Conservation (phyloP, 208 protist species). For the Leishmania amazonensis region DNA sequence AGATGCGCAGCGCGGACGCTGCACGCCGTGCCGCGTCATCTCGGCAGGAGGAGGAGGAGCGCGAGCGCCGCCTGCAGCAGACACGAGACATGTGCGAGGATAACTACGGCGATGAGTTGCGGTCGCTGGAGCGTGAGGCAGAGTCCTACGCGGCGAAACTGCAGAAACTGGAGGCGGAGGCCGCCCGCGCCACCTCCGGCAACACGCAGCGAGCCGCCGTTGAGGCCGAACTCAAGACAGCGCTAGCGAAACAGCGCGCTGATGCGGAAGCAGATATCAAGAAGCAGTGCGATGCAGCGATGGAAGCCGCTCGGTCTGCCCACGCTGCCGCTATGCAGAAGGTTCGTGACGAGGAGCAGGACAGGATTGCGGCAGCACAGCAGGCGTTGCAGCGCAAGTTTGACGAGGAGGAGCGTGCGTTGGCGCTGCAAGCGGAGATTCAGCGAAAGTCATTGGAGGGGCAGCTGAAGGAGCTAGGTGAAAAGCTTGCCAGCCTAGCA, state of each 20-base stretch:
- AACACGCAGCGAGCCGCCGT: constrained; percentile 30
- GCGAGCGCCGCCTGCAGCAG: constrained; percentile 28
- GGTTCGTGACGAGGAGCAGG: constrained; percentile 16
- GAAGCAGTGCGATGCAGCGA: constrained; percentile 12
- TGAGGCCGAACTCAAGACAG: constrained; percentile 24
- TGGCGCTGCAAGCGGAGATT: constrained; percentile 23
- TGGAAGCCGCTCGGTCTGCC: constrained; percentile 4
- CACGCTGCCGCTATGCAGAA: constrained; percentile 19
- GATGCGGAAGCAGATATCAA: constrained; percentile 15
- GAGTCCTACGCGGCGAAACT: constrained; percentile 36
- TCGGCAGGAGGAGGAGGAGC: constrained; percentile 20
- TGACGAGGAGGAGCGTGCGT: constrained; percentile 22
- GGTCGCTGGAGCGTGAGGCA: constrained; percentile 39
- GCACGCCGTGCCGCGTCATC: constrained; percentile 26
- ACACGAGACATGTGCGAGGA: constrained; percentile 41
- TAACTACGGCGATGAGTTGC: constrained; percentile 42
- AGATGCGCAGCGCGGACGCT: constrained; percentile 38
- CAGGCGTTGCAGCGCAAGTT: constrained; percentile 29
- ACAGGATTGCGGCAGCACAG: constrained; percentile 9
- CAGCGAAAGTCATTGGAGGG: constrained; percentile 29
- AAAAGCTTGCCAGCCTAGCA: neutral
- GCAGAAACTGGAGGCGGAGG: constrained; percentile 35
- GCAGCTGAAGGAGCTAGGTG: constrained; percentile 32
- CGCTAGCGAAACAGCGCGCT: constrained; percentile 13
- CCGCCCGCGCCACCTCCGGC: constrained; percentile 22